These are phyloP conservation scores for Colletotrichum cuscutae DNA, from an alignment of 2,329 filamentous ascomycete genomes.

Conservation along the genomic window DNA sequence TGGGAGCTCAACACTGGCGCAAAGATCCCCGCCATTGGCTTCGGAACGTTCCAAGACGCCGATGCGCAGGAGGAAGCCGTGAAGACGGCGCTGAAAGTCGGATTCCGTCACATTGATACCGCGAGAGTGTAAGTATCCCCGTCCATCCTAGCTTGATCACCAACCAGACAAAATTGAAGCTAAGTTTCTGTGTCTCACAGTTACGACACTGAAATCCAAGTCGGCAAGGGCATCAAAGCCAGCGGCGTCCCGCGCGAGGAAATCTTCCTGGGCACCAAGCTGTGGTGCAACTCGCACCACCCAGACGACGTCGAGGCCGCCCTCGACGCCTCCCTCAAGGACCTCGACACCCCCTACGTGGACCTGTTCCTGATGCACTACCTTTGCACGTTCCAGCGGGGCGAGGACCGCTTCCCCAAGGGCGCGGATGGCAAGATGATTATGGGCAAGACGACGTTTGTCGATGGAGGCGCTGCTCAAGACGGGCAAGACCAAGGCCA, in stretches of 20 bases:
- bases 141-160: not conserved
- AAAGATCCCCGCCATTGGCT: slow-evolving; percentile 43
- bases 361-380: not conserved
- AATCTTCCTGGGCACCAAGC: slow-evolving; percentile 44
- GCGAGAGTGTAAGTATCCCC: slow-evolving; percentile 24
- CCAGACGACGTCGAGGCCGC: slow-evolving; percentile 23
- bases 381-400: not conserved
- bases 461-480: slow-evolving; percentile 43
- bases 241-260: slow-evolving; percentile 41
- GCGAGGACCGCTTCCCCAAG: slow-evolving; percentile 28
- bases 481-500: slow-evolving; percentile 42
- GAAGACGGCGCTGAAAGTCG: slow-evolving; percentile 40
- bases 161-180: not conserved
- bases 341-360: not conserved
- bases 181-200: not conserved
- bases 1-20: slow-evolving; percentile 38
- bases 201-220: slow-evolving; percentile 34
- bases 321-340: not conserved
- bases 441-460: slow-evolving; percentile 37
- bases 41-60: slow-evolving; percentile 44
- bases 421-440: slow-evolving; percentile 37
- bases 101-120: slow-evolving; percentile 50
- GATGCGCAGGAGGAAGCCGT: slow-evolving; percentile 42
- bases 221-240: slow-evolving; percentile 39
- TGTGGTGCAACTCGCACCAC: slow-evolving; percentile 45